Conservation (phyloP, 2,329 filamentous ascomycete genomes). For the Mycosphaerella sp. region DNA sequence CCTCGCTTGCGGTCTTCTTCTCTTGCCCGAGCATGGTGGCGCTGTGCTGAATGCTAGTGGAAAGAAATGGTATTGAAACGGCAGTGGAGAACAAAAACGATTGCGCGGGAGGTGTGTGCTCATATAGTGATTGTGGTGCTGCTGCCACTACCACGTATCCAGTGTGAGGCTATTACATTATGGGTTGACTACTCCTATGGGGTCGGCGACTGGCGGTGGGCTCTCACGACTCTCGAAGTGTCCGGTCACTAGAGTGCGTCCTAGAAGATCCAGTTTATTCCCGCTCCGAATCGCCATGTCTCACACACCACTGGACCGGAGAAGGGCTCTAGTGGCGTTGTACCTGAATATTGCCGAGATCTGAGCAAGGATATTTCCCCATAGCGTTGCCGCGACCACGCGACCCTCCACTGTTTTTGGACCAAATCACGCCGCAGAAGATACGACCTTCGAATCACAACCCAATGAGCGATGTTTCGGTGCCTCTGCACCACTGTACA, state of each 20-base stretch:
- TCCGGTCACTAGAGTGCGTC: slow-evolving; percentile 3
- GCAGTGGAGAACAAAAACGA: slow-evolving; percentile 6
- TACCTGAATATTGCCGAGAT: slow-evolving; percentile 3
- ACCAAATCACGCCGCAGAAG: slow-evolving; percentile 4
- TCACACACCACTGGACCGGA: slow-evolving; percentile 5
- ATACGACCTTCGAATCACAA: slow-evolving; percentile 1
- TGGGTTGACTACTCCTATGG: slow-evolving; percentile 14
- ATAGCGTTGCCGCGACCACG: background rate
- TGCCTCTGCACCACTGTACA: background rate
- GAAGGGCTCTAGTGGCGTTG: background rate
- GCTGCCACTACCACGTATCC: background rate
- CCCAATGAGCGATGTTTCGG: background rate
- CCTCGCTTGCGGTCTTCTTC: slow-evolving; percentile 16
- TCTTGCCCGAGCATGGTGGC: slow-evolving; percentile 12
- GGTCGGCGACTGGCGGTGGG: slow-evolving; percentile 13
- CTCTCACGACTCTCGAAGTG: background rate
- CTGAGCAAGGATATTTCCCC: background rate
- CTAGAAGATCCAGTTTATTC: slow-evolving; percentile 5
- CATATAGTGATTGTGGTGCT: slow-evolving; percentile 1
- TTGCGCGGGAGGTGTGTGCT: slow-evolving; percentile 8
- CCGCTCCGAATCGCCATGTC: slow-evolving; percentile 5
- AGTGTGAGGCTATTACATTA: slow-evolving; percentile 15
- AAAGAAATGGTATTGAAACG: slow-evolving; percentile 7
- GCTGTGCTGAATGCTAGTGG: background rate
- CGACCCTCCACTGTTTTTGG: background rate